Base-by-base conservation (phyloP, 2,329 filamentous ascomycete species). In the Beauveria sp. region DNA sequence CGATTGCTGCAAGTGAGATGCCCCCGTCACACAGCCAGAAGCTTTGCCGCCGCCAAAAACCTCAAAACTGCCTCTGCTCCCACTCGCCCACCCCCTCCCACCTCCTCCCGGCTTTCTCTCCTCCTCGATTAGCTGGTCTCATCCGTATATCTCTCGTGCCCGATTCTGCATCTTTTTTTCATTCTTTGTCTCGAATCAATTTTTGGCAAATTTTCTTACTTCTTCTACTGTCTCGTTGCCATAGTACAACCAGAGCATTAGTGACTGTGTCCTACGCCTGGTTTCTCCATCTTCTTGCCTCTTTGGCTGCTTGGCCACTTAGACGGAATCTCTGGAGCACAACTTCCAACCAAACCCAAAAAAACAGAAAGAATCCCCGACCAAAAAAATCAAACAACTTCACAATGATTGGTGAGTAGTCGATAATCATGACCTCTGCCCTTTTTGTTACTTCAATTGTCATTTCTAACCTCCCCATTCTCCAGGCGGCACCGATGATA, bases 51-150 rank as follows among this genome's bases (percentile, higher is more conserved):
- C 43, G 31, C 34, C 34, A 38, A 38, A 46, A 45, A 24, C 48
- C 46, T 60, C 57, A 60, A 60, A 60, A 60, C 48, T 38, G 10
- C 28, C 38, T 52, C 57, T 26, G 8, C 57, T 45, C 57, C 57
- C 48, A 48, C 49, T 45, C 49, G 38, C 38, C 49, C 49, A 14
- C 57, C 57, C 49, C 45, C 57, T 45, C 40, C 57, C 48, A 45
- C 22, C 45, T 14, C 48, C 40, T 52, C n/a, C 57, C 18, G 34
- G 38, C 71, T 18, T 62, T 38, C 78, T 73, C 69, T 74, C 73
- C 49, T 51, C 49, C n/a, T 72, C 77, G 76, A 78, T 76, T 77
- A 84, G 82, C 82, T 84, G 82, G 82, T 75, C 81, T 85, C 80
- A 56, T 76, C 70, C 57, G 57, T 60, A 51, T 71, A 38, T 68